Percentiles rank a stretch among this genome's conserved stretches.
phyloP scores from a whole-genome alignment of 306 rosid species.

The Oxytropis ochrocephala region DNA sequence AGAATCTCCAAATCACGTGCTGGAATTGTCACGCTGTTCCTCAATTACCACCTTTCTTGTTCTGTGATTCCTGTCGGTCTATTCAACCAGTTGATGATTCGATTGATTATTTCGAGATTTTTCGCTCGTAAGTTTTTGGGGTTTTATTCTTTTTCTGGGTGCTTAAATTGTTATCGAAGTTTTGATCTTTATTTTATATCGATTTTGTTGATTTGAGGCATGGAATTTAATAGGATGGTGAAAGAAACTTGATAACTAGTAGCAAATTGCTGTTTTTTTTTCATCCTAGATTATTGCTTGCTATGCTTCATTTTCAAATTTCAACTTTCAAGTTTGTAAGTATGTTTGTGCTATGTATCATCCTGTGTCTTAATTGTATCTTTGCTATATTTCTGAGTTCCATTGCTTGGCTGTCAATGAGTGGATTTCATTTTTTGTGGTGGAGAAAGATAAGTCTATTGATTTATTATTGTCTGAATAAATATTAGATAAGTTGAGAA shows the following conservation, averaged over 20 bases:
- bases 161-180: neutral
- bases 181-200: neutral
- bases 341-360: neutral
- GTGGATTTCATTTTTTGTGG: neutral
- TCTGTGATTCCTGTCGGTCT: slow-evolving; percentile 64
- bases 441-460: neutral
- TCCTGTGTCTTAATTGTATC: neutral
- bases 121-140: slow-evolving; percentile 55
- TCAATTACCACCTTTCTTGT: slow-evolving; percentile 40
- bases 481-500: slow-evolving; percentile 12
- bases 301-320: neutral
- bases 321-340: neutral
- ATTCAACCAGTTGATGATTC: slow-evolving; percentile 73
- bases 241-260: neutral
- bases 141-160: neutral
- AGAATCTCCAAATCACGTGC: slow-evolving; percentile 33
- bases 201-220: neutral
- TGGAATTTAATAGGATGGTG: neutral
- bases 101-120: slow-evolving; percentile 67
- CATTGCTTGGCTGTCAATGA: neutral
- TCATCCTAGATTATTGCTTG: neutral
- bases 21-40: slow-evolving; percentile 63
- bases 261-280: neutral
- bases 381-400: neutral
- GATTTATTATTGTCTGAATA: neutral